Evolutionary conservation across 495 filamentous ascomycete genomes (phyloP), one percentile per base, ranked within the genome.

Genomic region (Hypoxylon subgilvum): DNA sequence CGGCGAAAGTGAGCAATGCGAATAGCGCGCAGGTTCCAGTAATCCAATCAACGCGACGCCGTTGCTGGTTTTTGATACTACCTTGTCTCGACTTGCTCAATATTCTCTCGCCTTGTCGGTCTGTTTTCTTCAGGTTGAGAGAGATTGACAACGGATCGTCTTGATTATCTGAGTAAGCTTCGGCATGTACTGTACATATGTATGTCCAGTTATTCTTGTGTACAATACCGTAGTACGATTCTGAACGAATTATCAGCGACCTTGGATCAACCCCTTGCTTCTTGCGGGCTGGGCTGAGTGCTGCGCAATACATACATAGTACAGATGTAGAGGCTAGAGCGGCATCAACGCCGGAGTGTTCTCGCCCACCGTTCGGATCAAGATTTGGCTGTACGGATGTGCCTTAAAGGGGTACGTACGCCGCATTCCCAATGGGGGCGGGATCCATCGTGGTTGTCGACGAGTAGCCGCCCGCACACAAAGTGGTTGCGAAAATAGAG

Each of bases 341-440:
- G 41, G 28, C 47, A 31, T 28, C 12, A 23, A 39, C 27, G 19
- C 36, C 34, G 43, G 25, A 35, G 50, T 44, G 23, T 52, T 46
- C 45, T 18, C 46, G 44, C 34, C 36, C 19, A 30, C n/a, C 57
- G 21, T 38, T 40, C 32, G 47, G 41, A 53, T 50, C 28, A 32
- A 58, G 50, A 58, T 51, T n/a, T 55, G 27, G 39, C 39, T 55
- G 31, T 62, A 63, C 49, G 38, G 49, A 57, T 52, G 54, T 57
- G 38, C 49, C 61, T 21, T 47, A 57, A 63, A 63, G 60, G 60
- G 60, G 52, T 49, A 48, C 52, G 36, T 44, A 41, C 7, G 38
- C 61, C 53, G 53, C 35, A 36, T 47, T 43, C 46, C 31, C 35
- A 57, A 63, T 48, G 60, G 60, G 60, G 60, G 52, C 52, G 47